phyloP scores from a whole-genome alignment of 2,329 filamentous ascomycete genomes.

The Ceratocystis papillata region DNA sequence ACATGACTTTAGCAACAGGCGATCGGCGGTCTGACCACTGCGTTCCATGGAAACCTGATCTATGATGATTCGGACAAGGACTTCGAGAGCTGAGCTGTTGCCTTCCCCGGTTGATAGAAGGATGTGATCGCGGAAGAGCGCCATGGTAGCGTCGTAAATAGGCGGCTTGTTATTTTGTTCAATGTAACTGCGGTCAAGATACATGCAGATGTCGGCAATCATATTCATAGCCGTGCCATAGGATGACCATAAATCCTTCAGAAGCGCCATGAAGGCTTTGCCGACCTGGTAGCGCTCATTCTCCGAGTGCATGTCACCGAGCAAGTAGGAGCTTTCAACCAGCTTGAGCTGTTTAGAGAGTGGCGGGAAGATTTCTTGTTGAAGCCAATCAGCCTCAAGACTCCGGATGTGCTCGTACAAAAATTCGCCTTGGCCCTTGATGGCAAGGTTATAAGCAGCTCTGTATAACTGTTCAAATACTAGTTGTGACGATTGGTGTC shows the following conservation, averaged over 20 bases:
- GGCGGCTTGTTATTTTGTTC: conserved; percentile 59
- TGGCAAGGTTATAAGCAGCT: conserved; percentile 83
- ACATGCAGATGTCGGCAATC: conserved; percentile 94
- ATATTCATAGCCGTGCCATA: conserved; percentile 92
- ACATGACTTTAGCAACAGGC: conserved; percentile 68
- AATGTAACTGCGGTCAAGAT: conserved; percentile 80
- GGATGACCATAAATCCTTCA: conserved; percentile 74
- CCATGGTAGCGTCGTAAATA: conserved; percentile 77
- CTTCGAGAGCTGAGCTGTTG: conserved; percentile 50
- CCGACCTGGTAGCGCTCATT: conserved; percentile 71
- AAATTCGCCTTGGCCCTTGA: conserved; percentile 72
- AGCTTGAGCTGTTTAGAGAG: conserved; percentile 62
- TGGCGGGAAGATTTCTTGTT: conserved; percentile 56
- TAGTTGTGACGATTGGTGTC: conserved; percentile 75
- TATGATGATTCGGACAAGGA: conserved; percentile 71
- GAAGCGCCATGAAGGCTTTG: conserved; percentile 61
- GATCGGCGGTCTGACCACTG: conserved; percentile 79
- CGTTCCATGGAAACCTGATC: conserved; percentile 90
- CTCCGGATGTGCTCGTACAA: conserved; percentile 71
- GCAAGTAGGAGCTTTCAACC: conserved; percentile 50
- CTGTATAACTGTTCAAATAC: conserved; percentile 96
- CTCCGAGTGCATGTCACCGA: conserved; percentile 53
- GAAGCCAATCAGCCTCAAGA: conserved; percentile 76
- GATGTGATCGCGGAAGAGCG: conserved; percentile 77
- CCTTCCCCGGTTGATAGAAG: conserved; percentile 46